A percentile compares a stretch with the other conserved stretches of the same genome.
Evolutionary conservation across 2,329 filamentous ascomycete species (phyloP).

Genomic region (Graphilbum ipis-grandicollis): DNA sequence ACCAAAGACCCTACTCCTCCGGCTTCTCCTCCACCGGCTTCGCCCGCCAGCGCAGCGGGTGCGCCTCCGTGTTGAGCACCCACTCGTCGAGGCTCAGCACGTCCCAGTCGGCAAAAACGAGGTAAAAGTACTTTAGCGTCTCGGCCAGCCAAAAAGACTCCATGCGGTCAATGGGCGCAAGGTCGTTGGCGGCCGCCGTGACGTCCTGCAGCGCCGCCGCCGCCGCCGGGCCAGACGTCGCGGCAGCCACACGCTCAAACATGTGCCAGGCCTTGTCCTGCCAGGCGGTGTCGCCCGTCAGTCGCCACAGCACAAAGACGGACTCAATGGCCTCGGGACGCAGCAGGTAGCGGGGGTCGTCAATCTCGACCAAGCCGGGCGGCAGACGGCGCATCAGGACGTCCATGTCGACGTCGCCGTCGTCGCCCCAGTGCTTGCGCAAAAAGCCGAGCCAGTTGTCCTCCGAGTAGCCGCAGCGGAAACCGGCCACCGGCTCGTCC

Average conservation of each 20-base stretch:
- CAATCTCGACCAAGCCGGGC: constrained; percentile 35
- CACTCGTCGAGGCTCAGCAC: constrained; percentile 43
- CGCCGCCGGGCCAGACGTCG: constrained; percentile 32
- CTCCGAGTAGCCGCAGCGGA: constrained; percentile 11
- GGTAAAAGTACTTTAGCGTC: constrained; percentile 50
- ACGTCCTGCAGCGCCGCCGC: constrained; percentile 52
- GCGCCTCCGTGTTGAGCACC: constrained; percentile 41
- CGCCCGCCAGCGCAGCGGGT: constrained; percentile 25
- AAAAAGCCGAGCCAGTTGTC: constrained; percentile 12
- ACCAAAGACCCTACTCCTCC: too few relatives aligned
- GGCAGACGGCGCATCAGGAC: constrained; percentile 25
- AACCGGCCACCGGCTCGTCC: constrained; percentile 9
- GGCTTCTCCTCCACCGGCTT: background rate
- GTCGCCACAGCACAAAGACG: constrained; percentile 60
- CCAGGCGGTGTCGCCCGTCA: constrained; percentile 49
- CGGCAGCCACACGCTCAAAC: constrained; percentile 40
- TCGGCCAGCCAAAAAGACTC: constrained; percentile 62
- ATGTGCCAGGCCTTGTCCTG: constrained; percentile 57
- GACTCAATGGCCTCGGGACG: constrained; percentile 68
- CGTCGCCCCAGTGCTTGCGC: constrained; percentile 6
- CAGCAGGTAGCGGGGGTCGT: constrained; percentile 44
- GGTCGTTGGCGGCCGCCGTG: constrained; percentile 17
- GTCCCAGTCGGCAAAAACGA: constrained; percentile 42
- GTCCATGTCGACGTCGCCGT: constrained; percentile 12
- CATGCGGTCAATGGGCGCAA: constrained; percentile 40